Evolutionary conservation across 495 filamentous ascomycete genomes (phyloP), one percentile per base, ranked within the genome.

Genomic region (Penicillium cinerascens): DNA sequence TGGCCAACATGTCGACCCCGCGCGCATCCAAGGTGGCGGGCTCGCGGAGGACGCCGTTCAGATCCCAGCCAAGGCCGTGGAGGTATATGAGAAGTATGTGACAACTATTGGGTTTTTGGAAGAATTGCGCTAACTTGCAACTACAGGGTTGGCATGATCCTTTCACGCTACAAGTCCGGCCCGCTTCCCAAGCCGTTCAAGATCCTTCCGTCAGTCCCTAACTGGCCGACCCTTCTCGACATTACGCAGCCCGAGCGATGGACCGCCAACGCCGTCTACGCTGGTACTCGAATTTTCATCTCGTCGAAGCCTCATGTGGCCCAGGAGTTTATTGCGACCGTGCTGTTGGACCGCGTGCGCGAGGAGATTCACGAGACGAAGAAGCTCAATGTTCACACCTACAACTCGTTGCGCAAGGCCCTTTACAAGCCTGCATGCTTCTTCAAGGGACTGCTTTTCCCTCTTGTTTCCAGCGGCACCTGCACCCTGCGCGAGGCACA

Each of bases 161-260:
- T 97, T 37, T 91, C 90, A 8, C 82, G 92, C 44, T 96, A 97
- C 72, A 96, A 95, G 65, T 93, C 90, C 9, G 93, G 93, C 18
- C 90, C 90, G 56, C 80, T 97, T 21, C 95, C 93, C 11, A 97
- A 97, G 70, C 92, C 92, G 1, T 95, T 99, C 81, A 97, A 97
- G 70, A 88, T 97, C 52, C 80, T 99, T 26, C 93, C 95, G 0
- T 88, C 89, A 3, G 81, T 97, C 8, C 91, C 91, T 2, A 84
- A 91, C 59, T 96, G 90, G 89, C 87, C 90, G 57, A 88, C 87
- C 17, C 87, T 97, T 38, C 82, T 96, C 56, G 76, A 82, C 48
- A 82, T 93, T 52, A 95, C 91, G 13, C 81, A 81, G 4, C 91
- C 91, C 10, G 86, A 90, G 50, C 77, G 78, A 55, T 96, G 92